phyloP scores from a whole-genome alignment of 140 eudicot species.

The Cichorium intybus region DNA sequence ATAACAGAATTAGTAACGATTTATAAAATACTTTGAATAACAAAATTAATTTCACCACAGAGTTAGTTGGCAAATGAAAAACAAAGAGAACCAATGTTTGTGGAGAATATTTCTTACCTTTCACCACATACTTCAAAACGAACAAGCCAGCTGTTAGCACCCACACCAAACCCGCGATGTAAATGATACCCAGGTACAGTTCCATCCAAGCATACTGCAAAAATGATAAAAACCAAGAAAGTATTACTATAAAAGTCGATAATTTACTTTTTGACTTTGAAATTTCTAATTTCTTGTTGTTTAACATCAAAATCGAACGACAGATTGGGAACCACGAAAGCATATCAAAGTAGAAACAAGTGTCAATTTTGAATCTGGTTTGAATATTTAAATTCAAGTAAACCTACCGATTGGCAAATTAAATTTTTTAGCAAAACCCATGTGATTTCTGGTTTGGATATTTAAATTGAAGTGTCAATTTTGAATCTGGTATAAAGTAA shows the following conservation, averaged over 20 bases:
- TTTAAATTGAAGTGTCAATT: no score
- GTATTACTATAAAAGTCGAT: neutral
- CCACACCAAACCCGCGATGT: conserved; percentile 80
- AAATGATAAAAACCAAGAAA: neutral
- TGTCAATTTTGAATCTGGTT: conserved; percentile 21
- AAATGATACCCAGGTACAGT: conserved; percentile 89
- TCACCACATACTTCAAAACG: conserved; percentile 83
- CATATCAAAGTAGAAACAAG: neutral
- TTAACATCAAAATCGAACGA: neutral
- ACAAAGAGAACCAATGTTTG: no score
- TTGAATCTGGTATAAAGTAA: no score
- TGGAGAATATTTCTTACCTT: no score
- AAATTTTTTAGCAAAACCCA: no score
- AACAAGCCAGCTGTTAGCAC: conserved; percentile 94
- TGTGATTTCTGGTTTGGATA: no score
- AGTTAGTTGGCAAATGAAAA: no score
- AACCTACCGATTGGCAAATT: no score
- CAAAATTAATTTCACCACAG: no score
- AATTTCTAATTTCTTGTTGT: neutral
- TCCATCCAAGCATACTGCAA: conserved; percentile 96
- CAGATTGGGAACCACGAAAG: neutral
- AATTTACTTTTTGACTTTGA: conserved; percentile 16
- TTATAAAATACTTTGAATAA: no score
- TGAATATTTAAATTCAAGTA: neutral
- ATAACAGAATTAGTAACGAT: no score